These are phyloP conservation scores for Mariannaea elegans DNA, from an alignment of 2,329 filamentous ascomycete species.

Conservation along the genomic window DNA sequence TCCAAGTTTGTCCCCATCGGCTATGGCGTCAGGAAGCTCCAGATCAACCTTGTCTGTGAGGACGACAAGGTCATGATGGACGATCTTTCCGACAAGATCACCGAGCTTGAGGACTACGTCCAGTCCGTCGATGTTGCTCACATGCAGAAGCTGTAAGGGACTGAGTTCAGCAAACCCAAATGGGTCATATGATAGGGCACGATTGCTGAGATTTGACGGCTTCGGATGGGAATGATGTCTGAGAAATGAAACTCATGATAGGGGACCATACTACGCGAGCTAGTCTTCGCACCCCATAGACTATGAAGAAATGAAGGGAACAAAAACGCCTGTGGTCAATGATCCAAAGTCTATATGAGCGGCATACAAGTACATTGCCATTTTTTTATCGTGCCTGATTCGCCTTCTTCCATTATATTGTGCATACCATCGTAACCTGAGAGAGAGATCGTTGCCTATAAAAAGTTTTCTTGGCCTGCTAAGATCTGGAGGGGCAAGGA, in stretches of 20 bases:
- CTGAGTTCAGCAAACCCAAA: conserved; percentile 31
- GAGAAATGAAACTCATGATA: conserved; percentile 37
- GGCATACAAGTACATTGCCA: no score
- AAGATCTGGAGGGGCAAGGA: background rate
- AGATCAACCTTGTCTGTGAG: conserved; percentile 98
- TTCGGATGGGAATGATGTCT: conserved; percentile 34
- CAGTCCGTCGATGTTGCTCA: conserved; percentile 92
- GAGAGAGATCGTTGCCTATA: no score
- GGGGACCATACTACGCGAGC: conserved; percentile 36
- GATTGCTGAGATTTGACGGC: conserved; percentile 44
- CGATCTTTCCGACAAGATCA: conserved; percentile 87
- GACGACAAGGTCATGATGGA: conserved; percentile 92
- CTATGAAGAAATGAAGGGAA: conserved; percentile 32
- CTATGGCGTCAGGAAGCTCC: conserved; percentile 98
- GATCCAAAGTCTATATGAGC: conserved; percentile 6
- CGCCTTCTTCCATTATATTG: no score
- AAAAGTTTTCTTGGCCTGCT: no score
- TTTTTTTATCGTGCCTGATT: no score
- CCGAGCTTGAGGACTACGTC: conserved; percentile 89
- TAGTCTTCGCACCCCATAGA: conserved; percentile 38
- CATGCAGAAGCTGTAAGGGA: conserved; percentile 88
- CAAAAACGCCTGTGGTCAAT: conserved; percentile 4
- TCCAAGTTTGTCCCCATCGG: conserved; percentile 90
- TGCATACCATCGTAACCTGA: no score
- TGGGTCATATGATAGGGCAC: conserved; percentile 44